These are phyloP conservation scores for Aspergillus niger DNA, from an alignment of 2,329 filamentous ascomycete species.

Conservation along the genomic window DNA sequence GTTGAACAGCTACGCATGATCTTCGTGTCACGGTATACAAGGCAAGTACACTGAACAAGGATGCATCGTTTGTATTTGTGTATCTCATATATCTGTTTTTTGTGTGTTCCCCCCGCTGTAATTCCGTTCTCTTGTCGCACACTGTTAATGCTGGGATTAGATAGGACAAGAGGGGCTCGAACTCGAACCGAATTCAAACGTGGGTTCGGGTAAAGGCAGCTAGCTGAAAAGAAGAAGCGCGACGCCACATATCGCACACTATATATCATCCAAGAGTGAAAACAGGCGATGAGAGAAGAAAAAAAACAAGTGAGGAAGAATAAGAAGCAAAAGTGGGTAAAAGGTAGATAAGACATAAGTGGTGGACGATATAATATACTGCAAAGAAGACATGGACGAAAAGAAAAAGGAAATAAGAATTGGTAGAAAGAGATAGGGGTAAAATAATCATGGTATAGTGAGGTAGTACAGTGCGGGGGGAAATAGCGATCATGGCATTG, in stretches of 20 bases:
- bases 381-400: constrained; percentile 2
- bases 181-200: too few relatives aligned
- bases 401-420: not conserved
- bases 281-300: not conserved
- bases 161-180: too few relatives aligned
- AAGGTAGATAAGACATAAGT: constrained; percentile 2
- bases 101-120: too few relatives aligned
- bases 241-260: not conserved
- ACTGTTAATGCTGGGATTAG: too few relatives aligned
- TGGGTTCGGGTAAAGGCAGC: too few relatives aligned
- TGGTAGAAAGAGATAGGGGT: not conserved
- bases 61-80: too few relatives aligned
- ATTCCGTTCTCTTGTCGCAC: too few relatives aligned
- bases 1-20: too few relatives aligned
- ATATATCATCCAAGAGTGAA: not conserved
- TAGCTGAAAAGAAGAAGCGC: not conserved
- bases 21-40: too few relatives aligned
- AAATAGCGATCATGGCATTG: not conserved
- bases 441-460: not conserved
- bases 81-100: too few relatives aligned
- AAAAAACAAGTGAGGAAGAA: not conserved
- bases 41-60: too few relatives aligned
- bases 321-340: not conserved
- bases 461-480: not conserved
- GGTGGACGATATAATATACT: constrained; percentile 1